phyloP scores from a whole-genome alignment of 1,139 yeast genomes.

The Eremothecium gossypii region DNA sequence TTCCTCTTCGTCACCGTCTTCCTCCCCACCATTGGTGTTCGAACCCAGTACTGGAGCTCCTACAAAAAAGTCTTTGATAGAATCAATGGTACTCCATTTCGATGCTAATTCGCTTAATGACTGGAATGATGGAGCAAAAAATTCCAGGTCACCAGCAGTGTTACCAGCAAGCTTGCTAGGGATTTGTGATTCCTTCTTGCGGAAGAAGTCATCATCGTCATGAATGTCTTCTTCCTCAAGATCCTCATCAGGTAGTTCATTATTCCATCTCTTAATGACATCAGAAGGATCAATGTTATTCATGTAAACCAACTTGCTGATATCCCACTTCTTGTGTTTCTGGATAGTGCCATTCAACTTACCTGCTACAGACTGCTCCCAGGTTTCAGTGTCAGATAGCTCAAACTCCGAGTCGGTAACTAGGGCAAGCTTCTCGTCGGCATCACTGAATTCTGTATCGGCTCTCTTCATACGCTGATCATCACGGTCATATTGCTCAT shows the following conservation, averaged over 20 bases:
- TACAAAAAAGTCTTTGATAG: constrained; percentile 50
- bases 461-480: constrained; percentile 32
- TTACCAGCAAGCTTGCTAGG: constrained; percentile 6
- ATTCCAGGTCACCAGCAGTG: constrained; percentile 27
- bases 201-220: constrained; percentile 53
- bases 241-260: constrained; percentile 38
- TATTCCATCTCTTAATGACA: constrained; percentile 67
- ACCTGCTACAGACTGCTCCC: constrained; percentile 38
- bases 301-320: constrained; percentile 71
- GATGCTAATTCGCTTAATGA: constrained; percentile 41
- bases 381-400: constrained; percentile 37
- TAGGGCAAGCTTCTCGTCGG: constrained; percentile 33
- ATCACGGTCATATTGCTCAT: constrained; percentile 30
- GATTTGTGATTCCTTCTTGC: constrained; percentile 34
- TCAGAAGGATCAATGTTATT: constrained; percentile 67
- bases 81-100: constrained; percentile 44
- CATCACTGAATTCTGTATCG: constrained; percentile 42
- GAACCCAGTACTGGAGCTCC: constrained; percentile 49
- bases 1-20: constrained; percentile 41
- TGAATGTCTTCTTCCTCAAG: constrained; percentile 38
- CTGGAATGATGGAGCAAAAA: constrained; percentile 34
- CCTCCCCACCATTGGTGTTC: constrained; percentile 31
- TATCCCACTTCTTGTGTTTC: constrained; percentile 53
- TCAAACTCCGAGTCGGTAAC: constrained; percentile 42
- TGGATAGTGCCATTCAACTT: constrained; percentile 36